Evolutionary conservation across 148 eudicot species (phyloP), one percentile per base, ranked within the genome.

Genomic region (Camellia lanceoleosa): DNA sequence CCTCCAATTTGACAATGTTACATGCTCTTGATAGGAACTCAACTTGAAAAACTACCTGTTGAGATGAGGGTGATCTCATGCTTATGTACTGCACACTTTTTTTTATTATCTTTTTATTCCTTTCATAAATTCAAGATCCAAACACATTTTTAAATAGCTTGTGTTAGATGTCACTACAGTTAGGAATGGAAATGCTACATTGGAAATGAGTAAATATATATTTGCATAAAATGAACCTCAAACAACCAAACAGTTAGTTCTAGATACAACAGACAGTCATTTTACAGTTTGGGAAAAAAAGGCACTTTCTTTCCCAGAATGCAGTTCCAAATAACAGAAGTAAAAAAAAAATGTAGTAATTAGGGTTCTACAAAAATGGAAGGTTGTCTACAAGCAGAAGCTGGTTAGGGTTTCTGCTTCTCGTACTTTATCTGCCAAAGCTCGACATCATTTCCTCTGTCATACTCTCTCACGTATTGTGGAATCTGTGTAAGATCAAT

Each of bases 371-470:
- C 54, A 69, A 19, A 19, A 65, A 16, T 19, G 73, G 30, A 70
- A 23, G 47, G 62, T 8, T 5, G 5, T 30, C 67, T 23, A 18
- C 23, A 66, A 8, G 41, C 8, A 11, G 68, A 75, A 75, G 68
- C 19, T 60, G 5, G 63, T 61, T 63, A 69, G 61, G 72, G 74
- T 78, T 83, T 76, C 59, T 54, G 62, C 66, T 74, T 77, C 41
- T 72, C 82, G 82, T 80, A 92, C 83, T 80, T 85, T 19, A 94
- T 91, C 83, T 85, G 84, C 98, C 98, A 94, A 62, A 94, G 79
- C 84, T 94, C 98, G 2, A 94, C 97, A 76, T 94, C 95, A 5
- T 73, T 79, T 80, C 98, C 97, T 82, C 97, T 83, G 12, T 89
- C 90, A 15, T 94, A 96, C 69, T 92, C 97, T 86, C 78, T 83